Evolutionary conservation across 305 asterid genomes (phyloP).

Genomic region (Fraxinus angustifolia): DNA sequence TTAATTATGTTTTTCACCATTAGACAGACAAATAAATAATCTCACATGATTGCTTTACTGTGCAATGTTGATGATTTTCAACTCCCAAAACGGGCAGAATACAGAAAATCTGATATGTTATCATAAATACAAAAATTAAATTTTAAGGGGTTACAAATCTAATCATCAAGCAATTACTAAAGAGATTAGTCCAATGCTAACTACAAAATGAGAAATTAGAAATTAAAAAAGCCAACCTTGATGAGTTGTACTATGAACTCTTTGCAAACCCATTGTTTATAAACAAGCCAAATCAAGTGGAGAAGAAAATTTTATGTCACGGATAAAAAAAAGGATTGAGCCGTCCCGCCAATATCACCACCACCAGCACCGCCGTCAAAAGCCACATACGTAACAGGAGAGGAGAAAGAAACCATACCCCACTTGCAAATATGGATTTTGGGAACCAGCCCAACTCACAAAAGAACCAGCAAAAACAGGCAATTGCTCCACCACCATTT

Average conservation of each 20-base stretch:
- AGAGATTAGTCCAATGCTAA: not conserved
- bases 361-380: conserved; percentile 21
- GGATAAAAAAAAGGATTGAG: conserved; percentile 41
- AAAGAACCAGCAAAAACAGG: not conserved
- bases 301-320: conserved; percentile 9
- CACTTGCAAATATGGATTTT: conserved; percentile 22
- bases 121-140: not conserved
- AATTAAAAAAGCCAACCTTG: conserved; percentile 20
- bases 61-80: not conserved
- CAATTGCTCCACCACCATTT: conserved; percentile 21
- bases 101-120: no score
- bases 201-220: not conserved
- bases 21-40: not conserved
- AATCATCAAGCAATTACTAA: not conserved
- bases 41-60: not conserved
- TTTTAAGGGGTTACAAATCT: not conserved
- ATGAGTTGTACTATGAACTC: conserved; percentile 13
- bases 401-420: conserved; percentile 13
- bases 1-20: not conserved
- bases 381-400: conserved; percentile 19
- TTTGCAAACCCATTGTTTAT: conserved; percentile 12
- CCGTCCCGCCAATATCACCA: conserved; percentile 63
- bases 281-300: conserved; percentile 1
- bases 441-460: conserved; percentile 22
- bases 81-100: not conserved